These are phyloP conservation scores for Diaporthe sp. DNA, from an alignment of 2,329 filamentous ascomycete species.

Conservation along the genomic window DNA sequence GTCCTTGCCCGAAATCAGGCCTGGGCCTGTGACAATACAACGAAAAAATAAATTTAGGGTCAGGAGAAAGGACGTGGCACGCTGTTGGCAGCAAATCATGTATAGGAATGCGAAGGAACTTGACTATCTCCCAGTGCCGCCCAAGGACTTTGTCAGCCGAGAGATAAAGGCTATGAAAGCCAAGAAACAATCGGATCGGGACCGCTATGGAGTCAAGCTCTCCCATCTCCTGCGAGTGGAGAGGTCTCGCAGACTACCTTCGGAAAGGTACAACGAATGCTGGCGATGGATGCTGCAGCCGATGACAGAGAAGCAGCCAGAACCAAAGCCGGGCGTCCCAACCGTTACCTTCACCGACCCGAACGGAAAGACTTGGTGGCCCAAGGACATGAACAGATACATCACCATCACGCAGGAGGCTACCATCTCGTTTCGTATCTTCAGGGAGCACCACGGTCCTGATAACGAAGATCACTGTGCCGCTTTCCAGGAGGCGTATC, in stretches of 20 bases:
- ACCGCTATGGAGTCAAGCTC: background rate
- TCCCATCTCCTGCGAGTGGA: background rate
- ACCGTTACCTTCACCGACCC: background rate
- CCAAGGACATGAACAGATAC: background rate
- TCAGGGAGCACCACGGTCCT: background rate
- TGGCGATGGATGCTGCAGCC: background rate
- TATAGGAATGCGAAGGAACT: background rate
- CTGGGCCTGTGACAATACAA: too few species aligned
- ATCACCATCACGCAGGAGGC: accelerated
- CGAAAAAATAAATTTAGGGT: accelerated
- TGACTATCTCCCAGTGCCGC: background rate
- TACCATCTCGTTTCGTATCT: too few species aligned
- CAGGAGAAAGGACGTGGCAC: too few species aligned
- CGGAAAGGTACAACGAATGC: background rate
- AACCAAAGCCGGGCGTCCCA: background rate
- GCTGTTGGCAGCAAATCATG: background rate
- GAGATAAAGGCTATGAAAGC: background rate
- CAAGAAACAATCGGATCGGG: accelerated
- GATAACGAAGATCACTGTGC: background rate
- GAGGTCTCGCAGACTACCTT: too few species aligned
- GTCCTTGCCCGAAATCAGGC: too few species aligned
- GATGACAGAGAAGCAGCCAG: background rate
- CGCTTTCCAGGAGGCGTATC: background rate
- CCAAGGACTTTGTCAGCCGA: background rate
- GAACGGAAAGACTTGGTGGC: background rate